These are phyloP conservation scores for Diatrype stigma DNA, from an alignment of 2,329 filamentous ascomycete species.

Conservation along the genomic window DNA sequence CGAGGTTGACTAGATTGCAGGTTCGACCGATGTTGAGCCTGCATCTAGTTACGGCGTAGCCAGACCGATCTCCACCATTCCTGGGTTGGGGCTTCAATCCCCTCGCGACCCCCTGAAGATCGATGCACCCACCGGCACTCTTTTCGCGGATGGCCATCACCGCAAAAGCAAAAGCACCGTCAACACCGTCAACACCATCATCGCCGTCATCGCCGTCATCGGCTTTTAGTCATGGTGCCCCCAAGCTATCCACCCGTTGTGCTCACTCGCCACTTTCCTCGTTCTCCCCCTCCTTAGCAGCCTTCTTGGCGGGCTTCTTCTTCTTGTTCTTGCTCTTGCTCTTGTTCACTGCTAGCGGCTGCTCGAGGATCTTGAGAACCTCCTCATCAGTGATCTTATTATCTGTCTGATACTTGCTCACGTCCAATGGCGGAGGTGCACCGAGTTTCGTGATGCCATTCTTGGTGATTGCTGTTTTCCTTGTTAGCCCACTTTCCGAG, in stretches of 20 bases:
- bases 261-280: constrained; percentile 14
- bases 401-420: constrained; percentile 83
- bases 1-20: not conserved
- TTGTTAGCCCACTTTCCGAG: constrained; percentile 15
- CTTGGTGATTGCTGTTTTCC: constrained; percentile 82
- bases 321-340: constrained; percentile 92
- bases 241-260: not conserved
- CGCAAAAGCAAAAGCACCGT: not conserved
- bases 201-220: not conserved
- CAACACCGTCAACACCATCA: not conserved
- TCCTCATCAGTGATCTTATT: constrained; percentile 98
- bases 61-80: not conserved
- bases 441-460: constrained; percentile 88
- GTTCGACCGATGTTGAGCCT: not conserved
- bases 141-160: not conserved
- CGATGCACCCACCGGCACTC: not conserved
- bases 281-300: constrained; percentile 29
- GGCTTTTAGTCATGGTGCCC: not conserved
- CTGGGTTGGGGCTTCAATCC: not conserved
- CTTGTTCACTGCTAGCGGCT: constrained; percentile 79
- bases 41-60: not conserved
- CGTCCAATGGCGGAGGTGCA: constrained; percentile 68
- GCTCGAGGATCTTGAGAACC: constrained; percentile 88
- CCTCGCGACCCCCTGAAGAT: not conserved
- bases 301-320: constrained; percentile 62